Conservation (phyloP, 495 filamentous ascomycete genomes). For the Lasiosphaeriaceae sp. region DNA sequence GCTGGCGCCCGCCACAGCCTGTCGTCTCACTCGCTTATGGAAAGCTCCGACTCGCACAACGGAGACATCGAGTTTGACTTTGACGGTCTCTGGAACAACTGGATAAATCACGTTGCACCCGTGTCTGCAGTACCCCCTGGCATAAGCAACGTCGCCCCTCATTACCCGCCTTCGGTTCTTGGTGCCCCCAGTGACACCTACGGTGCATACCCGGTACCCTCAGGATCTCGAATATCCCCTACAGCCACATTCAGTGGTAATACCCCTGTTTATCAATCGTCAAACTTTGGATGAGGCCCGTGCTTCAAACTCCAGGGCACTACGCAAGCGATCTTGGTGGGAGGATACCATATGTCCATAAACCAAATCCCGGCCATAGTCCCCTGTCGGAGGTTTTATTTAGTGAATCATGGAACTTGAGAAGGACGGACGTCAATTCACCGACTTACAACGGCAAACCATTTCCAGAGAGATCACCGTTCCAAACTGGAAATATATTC, state of each 20-base stretch:
- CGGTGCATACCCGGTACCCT: slow-evolving; percentile 10
- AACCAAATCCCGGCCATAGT: too few species aligned
- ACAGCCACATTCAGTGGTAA: slow-evolving; percentile 3
- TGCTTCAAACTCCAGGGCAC: neutral
- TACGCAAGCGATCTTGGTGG: too few species aligned
- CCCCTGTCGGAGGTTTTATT: too few species aligned
- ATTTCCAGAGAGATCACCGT: neutral
- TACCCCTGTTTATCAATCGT: slow-evolving; percentile 12
- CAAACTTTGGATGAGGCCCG: slow-evolving; percentile 13
- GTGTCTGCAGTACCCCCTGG: slow-evolving; percentile 10
- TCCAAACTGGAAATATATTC: neutral
- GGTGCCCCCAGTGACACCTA: slow-evolving; percentile 18
- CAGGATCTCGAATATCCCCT: slow-evolving; percentile 9
- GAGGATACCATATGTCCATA: too few species aligned
- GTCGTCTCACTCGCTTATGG: slow-evolving; percentile 15
- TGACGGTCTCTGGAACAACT: slow-evolving; percentile 51
- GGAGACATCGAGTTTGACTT: slow-evolving; percentile 52
- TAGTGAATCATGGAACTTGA: too few species aligned
- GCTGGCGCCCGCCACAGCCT: slow-evolving; percentile 9
- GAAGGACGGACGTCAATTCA: too few species aligned
- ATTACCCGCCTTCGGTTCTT: slow-evolving; percentile 19
- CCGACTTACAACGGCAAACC: too few species aligned
- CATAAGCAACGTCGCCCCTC: slow-evolving; percentile 11
- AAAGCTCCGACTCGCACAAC: slow-evolving; percentile 17
- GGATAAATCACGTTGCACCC: slow-evolving; percentile 29